Base-by-base conservation (phyloP, 148 eudicot genomes). In the Rhododendron williamsianum region DNA sequence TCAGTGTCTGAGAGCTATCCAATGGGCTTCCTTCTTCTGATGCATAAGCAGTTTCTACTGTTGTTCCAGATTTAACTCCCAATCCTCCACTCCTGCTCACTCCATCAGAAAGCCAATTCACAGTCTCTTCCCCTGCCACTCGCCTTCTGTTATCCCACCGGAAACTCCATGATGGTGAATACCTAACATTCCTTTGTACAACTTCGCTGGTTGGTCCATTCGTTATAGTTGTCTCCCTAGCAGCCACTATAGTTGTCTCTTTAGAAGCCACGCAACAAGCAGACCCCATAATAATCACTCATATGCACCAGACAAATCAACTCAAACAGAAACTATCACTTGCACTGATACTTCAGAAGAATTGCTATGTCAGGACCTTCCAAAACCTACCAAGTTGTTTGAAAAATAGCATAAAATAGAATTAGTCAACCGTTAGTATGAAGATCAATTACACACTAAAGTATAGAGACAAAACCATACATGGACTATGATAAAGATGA, bases 131-230 rank as follows among this genome's bases (percentile, higher is more conserved):
- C 71, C 94, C 98, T 72, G 97, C 98, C 74, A 93, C 98, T 76
- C 98, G 90, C 43, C 94, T 95, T 87, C 98, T 91, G 86, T 93
- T 97, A 90, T 97, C 99, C 99, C 98, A 93, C 41, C 95, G 92
- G 85, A 97, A 91, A 90, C 99, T 97, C 99, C 99, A 97, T 6
- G 98, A 90, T 58, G 99, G 98, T 18, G 99, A 97, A 85, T 93
- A 87, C 83, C 95, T 88, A 36, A 87, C 86, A 88, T 93, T 93
- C 87, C 99, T 92, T 58, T 89, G 92, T 82, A 86, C 56, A 88
- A 88, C 77, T 38, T 97, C 99, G 76, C 89, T 86, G 74, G 86
- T 86, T 21, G 98, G 82, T 89, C 93, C 93, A 87, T 88, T 92
- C 51, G 90, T 91, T 87, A 94, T 89, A 77, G 93, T 90, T 91